Base-by-base conservation (phyloP, 2,329 filamentous ascomycete genomes). In the Triangularia setosa region DNA sequence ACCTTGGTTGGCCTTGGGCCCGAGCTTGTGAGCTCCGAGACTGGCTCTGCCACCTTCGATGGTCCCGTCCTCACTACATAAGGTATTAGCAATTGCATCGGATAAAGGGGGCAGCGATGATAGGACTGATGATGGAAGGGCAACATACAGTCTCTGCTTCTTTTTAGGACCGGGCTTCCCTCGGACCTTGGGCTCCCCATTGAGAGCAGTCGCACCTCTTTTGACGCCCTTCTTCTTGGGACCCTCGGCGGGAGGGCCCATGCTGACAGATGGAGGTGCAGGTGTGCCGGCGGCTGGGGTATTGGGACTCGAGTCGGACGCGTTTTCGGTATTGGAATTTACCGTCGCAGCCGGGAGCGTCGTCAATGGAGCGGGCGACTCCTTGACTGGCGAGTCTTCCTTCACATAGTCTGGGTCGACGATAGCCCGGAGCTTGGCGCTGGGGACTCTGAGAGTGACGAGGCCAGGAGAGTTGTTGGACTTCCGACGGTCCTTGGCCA, bases 91-190 rank as follows among this genome's bases (percentile, higher is more conserved):
- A 69, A 60, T 67, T n/a, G 61, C 40, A 64, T 63, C 60, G 25
- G 44, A 60, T 62, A 63, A 60, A 61, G 48, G 65, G n/a, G 23
- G 28, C n/a, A 25, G 27, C 14, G 48, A 53, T 27, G 40, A 21
- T 40, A 28, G 4, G 25, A 30, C 58, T 7, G 60, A 14, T 16
- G 52, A 61, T 25, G 28, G 18, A 25, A 35, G 6, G 21, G 52
- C 52, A 28, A 90, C 93, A 80, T 90, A 97, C 94, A 97, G 79
- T 83, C 90, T 89, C 69, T 91, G 89, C 81, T 96, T 97, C 87
- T 97, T 97, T 86, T 97, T 98, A 0, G 94, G 94, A 6, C 94
- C 94, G 6, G 95, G 94, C 80, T 96, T 96, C 74, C 90, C 90
- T 75, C 91, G 83, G 62, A 88, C 82, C 77, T 91, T 93, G n/a